Percentiles rank a stretch among this genome's conserved stretches.
phyloP scores from a whole-genome alignment of 768 basidiomycete genomes.

The Suillus paluster region DNA sequence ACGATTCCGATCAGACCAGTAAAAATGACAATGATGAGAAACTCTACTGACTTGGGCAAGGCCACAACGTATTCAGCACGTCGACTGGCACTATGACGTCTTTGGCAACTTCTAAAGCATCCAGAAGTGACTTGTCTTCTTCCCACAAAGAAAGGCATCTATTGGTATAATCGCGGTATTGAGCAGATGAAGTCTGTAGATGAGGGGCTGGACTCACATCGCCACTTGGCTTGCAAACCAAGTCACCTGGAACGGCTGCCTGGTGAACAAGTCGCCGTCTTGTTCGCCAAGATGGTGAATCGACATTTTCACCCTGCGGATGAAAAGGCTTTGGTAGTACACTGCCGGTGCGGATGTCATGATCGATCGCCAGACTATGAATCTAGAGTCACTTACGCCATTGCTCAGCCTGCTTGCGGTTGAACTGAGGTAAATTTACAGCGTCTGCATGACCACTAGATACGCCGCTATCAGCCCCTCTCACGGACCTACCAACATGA shows the following conservation, averaged over 20 bases:
- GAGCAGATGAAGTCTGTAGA: constrained; percentile 18
- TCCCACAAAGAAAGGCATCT: constrained; percentile 73
- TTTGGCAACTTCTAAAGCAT: constrained; percentile 70
- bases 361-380: not conserved
- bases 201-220: constrained; percentile 47
- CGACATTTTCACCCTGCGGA: constrained; percentile 60
- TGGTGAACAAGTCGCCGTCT: constrained; percentile 59
- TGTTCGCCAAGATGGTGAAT: constrained; percentile 55
- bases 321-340: constrained; percentile 67
- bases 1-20: constrained; percentile 4
- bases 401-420: constrained; percentile 72
- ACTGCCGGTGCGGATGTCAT: constrained; percentile 44
- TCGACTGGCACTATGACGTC: constrained; percentile 66
- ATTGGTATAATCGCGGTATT: constrained; percentile 7
- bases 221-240: constrained; percentile 75
- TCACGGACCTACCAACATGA: no score
- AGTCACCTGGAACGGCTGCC: constrained; percentile 69
- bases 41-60: constrained; percentile 48
- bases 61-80: constrained; percentile 73
- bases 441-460: constrained; percentile 55
- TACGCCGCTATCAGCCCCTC: not conserved
- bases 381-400: constrained; percentile 62
- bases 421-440: constrained; percentile 58
- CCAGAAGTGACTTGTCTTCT: constrained; percentile 57
- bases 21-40: no score